These are phyloP conservation scores for Polyporus arcularius DNA, from an alignment of 768 basidiomycete species.

Conservation along the genomic window DNA sequence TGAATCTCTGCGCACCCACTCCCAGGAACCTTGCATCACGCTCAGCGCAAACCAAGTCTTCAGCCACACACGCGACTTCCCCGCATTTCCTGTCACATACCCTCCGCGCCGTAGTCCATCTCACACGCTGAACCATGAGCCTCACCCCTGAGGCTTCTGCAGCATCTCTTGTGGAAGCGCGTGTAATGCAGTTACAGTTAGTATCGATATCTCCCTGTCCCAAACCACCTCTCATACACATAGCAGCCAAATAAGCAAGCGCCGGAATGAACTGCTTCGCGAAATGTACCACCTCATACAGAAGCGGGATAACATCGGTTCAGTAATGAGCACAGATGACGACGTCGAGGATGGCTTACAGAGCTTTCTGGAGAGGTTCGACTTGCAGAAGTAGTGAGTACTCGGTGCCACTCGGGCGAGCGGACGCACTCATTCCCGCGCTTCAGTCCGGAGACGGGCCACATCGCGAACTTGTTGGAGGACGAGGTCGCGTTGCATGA, in stretches of 20 bases:
- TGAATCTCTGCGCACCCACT: not conserved
- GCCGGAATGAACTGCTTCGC: slow-evolving; percentile 69
- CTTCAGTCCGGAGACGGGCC: slow-evolving; percentile 37
- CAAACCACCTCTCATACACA: slow-evolving; percentile 3
- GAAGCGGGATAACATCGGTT: slow-evolving; percentile 48
- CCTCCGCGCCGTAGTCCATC: slow-evolving; percentile 3
- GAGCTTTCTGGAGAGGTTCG: slow-evolving; percentile 57
- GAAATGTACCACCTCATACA: slow-evolving; percentile 72
- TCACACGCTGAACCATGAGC: slow-evolving; percentile 17
- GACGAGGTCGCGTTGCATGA: slow-evolving; percentile 23
- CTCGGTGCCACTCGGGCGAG: not conserved
- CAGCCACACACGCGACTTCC: slow-evolving; percentile 24
- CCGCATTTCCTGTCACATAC: slow-evolving; percentile 13
- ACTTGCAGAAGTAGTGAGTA: slow-evolving; percentile 53
- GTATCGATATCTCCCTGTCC: slow-evolving; percentile 3
- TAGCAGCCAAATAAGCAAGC: slow-evolving; percentile 58
- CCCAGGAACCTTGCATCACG: not conserved
- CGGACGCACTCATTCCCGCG: not conserved
- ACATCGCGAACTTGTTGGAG: slow-evolving; percentile 27
- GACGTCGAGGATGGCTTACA: slow-evolving; percentile 43
- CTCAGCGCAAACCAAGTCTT: slow-evolving; percentile 2
- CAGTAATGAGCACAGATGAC: slow-evolving; percentile 40
- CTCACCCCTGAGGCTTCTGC: not conserved
- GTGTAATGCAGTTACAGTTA: slow-evolving; percentile 29
- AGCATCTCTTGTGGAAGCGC: slow-evolving; percentile 28